Percentiles rank a stretch among this genome's conserved stretches.
Evolutionary conservation across 2,329 filamentous ascomycete genomes (phyloP).

Genomic region (Fusarium sp.): DNA sequence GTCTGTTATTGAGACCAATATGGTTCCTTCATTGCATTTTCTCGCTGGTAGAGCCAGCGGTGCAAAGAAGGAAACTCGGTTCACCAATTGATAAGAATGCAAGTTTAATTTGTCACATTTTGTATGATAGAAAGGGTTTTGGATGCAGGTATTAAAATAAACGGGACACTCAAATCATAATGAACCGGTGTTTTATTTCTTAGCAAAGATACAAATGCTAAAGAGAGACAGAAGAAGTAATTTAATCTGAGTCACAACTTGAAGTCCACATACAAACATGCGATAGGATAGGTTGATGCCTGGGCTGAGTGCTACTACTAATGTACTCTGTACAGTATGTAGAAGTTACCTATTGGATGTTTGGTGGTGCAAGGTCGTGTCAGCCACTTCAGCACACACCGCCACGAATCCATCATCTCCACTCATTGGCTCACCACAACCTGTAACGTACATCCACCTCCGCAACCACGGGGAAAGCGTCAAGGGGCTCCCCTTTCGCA

Average conservation of each 20-base stretch:
- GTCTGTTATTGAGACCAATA: neutral
- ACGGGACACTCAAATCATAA: no score
- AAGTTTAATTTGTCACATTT: no score
- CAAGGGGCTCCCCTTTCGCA: conserved; percentile 38
- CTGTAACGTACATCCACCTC: conserved; percentile 16
- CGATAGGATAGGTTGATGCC: neutral
- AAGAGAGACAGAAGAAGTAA: no score
- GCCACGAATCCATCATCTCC: conserved; percentile 22
- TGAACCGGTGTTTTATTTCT: no score
- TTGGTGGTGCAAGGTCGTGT: neutral
- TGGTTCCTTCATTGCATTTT: conserved; percentile 41
- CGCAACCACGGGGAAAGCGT: conserved; percentile 18
- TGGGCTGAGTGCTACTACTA: neutral
- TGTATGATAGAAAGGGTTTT: no score
- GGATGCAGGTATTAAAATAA: no score
- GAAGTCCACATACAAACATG: no score
- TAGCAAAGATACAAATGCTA: no score
- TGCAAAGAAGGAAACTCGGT: conserved; percentile 33
- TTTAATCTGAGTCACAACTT: no score
- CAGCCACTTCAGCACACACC: conserved; percentile 39
- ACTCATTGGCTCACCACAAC: conserved; percentile 35
- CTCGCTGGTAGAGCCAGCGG: conserved; percentile 39
- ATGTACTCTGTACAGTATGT: neutral
- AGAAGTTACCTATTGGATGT: neutral
- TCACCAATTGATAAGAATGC: no score